Percentiles rank a stretch among this genome's conserved stretches.
Conservation (phyloP, 257 asterid species). For the Ehretia macrophylla region DNA sequence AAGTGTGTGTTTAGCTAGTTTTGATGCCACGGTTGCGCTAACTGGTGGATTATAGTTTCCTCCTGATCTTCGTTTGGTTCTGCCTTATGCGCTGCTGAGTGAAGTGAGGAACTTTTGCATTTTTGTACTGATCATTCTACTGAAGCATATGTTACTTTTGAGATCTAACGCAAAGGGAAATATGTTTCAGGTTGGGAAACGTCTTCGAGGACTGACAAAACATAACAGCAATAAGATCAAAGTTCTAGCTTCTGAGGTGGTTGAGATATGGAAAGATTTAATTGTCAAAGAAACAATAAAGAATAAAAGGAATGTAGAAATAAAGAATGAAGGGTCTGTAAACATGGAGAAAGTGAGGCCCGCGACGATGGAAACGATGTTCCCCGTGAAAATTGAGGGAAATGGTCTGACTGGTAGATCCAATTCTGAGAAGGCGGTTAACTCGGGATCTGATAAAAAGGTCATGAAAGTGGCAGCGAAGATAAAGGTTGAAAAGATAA, state of each 20-base stretch:
- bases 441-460: constrained; percentile 28
- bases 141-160: not conserved
- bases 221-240: constrained; percentile 75
- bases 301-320: constrained; percentile 43
- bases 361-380: constrained; percentile 12
- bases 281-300: constrained; percentile 64
- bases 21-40: too few relatives aligned
- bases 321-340: constrained; percentile 29
- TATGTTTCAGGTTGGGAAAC: constrained; percentile 77
- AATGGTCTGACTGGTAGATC: constrained; percentile 10
- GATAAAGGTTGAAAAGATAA: constrained; percentile 31
- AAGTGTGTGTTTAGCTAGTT: too few relatives aligned
- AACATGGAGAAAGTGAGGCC: constrained; percentile 47
- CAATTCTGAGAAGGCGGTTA: constrained; percentile 31
- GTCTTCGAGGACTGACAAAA: constrained; percentile 78
- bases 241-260: constrained; percentile 71
- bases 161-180: not conserved
- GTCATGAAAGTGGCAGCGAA: constrained; percentile 29
- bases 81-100: not conserved
- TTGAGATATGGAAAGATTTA: constrained; percentile 76
- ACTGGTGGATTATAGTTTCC: too few relatives aligned
- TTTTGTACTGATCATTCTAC: too few relatives aligned
- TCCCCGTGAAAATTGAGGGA: constrained; percentile 36
- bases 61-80: too few relatives aligned
- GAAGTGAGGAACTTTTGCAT: not conserved